Percentiles rank a stretch among this genome's conserved stretches.
These are phyloP conservation scores for Thalassiosira livingstoniorum DNA, from an alignment of 352 stramenopile genomes.

Conservation along the genomic window DNA sequence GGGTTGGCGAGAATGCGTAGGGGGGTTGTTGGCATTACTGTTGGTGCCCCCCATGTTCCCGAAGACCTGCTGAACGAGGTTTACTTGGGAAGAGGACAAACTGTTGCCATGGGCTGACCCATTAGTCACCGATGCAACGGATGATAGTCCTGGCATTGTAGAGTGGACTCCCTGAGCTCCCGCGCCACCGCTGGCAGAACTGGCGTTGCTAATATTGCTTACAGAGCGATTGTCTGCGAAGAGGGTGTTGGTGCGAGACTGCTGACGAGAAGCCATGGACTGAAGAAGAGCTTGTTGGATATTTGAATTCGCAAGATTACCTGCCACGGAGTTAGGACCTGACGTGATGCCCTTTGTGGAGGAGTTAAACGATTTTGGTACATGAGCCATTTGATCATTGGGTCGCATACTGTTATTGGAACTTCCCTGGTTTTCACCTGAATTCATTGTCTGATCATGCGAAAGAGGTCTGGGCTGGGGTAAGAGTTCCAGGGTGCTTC, in stretches of 20 bases:
- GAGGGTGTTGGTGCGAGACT: not conserved
- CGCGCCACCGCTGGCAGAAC: not conserved
- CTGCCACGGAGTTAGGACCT: not conserved
- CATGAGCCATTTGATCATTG: not conserved
- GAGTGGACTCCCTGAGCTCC: too few relatives aligned
- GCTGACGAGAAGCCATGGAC: not conserved
- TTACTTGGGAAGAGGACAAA: not conserved
- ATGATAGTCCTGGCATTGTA: too few relatives aligned
- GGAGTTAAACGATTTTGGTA: not conserved
- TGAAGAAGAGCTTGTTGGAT: conserved; percentile 7
- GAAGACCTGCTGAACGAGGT: not conserved
- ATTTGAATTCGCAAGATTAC: not conserved
- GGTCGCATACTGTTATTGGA: not conserved
- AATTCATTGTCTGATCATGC: not conserved
- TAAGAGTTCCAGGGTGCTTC: not conserved
- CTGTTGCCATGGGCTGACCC: too few relatives aligned
- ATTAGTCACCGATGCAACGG: not conserved
- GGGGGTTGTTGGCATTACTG: not conserved
- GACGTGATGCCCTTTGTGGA: not conserved
- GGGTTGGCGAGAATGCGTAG: not conserved
- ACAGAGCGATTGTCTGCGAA: not conserved
- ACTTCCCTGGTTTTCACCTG: not conserved
- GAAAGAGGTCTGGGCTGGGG: not conserved
- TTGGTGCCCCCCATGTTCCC: not conserved
- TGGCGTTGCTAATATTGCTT: not conserved